phyloP scores from a whole-genome alignment of 345 rosid genomes.

The Boechera stricta region DNA sequence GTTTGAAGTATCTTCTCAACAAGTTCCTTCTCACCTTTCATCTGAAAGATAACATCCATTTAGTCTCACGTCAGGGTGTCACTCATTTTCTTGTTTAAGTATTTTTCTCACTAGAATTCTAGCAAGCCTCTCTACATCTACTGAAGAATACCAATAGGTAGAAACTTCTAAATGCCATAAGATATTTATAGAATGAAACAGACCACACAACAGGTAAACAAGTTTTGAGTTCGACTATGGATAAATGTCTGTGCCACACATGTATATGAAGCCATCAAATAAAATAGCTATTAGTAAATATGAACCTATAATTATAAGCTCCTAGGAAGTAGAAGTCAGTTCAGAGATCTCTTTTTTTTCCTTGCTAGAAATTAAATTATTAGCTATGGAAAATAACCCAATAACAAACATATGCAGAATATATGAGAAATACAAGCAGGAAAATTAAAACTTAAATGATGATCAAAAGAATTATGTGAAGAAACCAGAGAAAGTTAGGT shows the following conservation, averaged over 20 bases:
- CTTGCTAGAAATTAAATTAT: not conserved
- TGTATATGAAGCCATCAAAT: constrained; percentile 13
- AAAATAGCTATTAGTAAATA: not conserved
- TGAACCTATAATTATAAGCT: constrained; percentile 8
- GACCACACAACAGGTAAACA: constrained; percentile 1
- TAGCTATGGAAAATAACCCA: not conserved
- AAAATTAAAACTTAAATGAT: constrained; percentile 1
- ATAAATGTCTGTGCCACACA: constrained; percentile 1
- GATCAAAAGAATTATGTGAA: constrained; percentile 15
- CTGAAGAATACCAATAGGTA: not conserved
- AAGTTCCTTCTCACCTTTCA: constrained; percentile 97
- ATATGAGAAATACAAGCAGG: constrained; percentile 17
- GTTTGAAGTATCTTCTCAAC: constrained; percentile 87
- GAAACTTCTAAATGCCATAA: constrained; percentile 21
- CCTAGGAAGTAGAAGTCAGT: constrained; percentile 19
- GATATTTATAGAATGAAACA: not conserved
- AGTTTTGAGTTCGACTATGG: not conserved
- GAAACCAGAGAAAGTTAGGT: constrained; percentile 1
- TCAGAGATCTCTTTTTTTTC: not conserved
- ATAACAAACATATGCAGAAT: constrained; percentile 10
- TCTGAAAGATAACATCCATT: constrained; percentile 52
- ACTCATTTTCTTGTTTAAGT: constrained; percentile 17
- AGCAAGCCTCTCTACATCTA: constrained; percentile 13
- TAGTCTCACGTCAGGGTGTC: not conserved
- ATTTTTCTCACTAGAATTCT: constrained; percentile 13